Base-by-base conservation (phyloP, 169 alveolate genomes). In the Eimeria acervulina region DNA sequence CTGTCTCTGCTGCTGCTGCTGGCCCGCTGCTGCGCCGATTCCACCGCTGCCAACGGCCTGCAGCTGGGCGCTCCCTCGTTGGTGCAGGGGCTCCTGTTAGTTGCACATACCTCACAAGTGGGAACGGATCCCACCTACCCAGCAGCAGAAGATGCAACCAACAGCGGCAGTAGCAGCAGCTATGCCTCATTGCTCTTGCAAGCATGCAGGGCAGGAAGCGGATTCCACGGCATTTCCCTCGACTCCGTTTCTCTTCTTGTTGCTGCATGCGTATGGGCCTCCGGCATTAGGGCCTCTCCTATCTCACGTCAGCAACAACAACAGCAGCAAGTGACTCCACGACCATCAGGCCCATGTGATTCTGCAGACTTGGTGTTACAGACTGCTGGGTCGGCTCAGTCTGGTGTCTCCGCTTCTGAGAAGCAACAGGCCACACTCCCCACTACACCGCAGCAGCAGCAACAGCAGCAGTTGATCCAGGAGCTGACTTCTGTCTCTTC, bases 91-190 rank as follows among this genome's bases (percentile, higher is more conserved):
- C 85, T 93, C 38, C 90, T 93, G 68, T 74, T 93, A 28, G 96
- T 93, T 47, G 74, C 93, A 5, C 93, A 93, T 40, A 85, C 96
- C 10, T 90, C 96, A 44, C 93, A 78, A 72, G 83, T 80, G 42
- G 96, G 96, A 63, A 76, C 85, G 31, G 96, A 93, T 81, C 93
- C 96, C 70, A 93, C 95, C 21, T 40, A 72, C 83, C 94, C 81
- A 0, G 55, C 59, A 31, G 68, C 80, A 33, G 94, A 88, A 2
- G 94, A 63, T 66, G 3, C 1, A 6, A 42, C 68, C 26, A 40
- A 66, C 47, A 63, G 78, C 78, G 55, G 52, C 78, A 84, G 19
- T 55, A 28, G 40, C 47, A 19, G 68, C 59, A 44, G 13, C 92
- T 2, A 36, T 23, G 83, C 81, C 4, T 36, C 47, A 55, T 31